Conservation (phyloP, 352 stramenopile genomes). For the Phytopythium aichiense region DNA sequence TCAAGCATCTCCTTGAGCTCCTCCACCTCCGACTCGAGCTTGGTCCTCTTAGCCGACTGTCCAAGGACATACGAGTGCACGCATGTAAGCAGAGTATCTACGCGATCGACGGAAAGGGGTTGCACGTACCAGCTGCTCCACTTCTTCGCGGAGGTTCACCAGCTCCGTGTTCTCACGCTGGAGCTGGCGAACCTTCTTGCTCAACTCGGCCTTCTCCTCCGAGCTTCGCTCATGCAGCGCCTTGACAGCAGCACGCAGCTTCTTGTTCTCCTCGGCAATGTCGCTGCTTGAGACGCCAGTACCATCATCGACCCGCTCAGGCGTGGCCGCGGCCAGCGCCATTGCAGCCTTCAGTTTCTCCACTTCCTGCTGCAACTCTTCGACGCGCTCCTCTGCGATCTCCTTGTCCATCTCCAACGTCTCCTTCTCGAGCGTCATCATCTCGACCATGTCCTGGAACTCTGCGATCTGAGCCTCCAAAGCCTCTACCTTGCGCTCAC, state of each 20-base stretch:
- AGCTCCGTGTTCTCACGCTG: constrained; percentile 75
- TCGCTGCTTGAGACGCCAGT: constrained; percentile 14
- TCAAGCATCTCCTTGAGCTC: constrained; percentile 87
- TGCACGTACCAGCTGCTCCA: constrained; percentile 60
- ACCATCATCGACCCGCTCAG: constrained; percentile 28
- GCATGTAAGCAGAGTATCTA: not conserved
- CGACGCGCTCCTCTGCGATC: constrained; percentile 79
- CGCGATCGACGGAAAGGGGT: constrained; percentile 1
- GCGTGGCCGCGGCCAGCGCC: constrained; percentile 37
- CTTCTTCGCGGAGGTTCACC: constrained; percentile 53
- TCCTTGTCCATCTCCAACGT: constrained; percentile 88
- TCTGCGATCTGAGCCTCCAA: constrained; percentile 65
- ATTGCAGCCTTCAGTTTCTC: constrained; percentile 70
- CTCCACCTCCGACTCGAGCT: constrained; percentile 61
- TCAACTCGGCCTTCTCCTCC: constrained; percentile 79
- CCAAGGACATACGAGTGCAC: not conserved
- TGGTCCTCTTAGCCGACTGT: constrained; percentile 49
- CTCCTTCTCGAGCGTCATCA: constrained; percentile 84
- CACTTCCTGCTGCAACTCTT: constrained; percentile 67
- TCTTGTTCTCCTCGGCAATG: constrained; percentile 77
- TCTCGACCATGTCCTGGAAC: constrained; percentile 81
- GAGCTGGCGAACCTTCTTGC: constrained; percentile 70
- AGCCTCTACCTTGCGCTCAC: constrained; percentile 62
- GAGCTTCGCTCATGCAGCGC: constrained; percentile 75
- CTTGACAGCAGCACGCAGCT: constrained; percentile 77